Evolutionary conservation across 139 green algal species (phyloP).

Genomic region (Coelastrella sp.): DNA sequence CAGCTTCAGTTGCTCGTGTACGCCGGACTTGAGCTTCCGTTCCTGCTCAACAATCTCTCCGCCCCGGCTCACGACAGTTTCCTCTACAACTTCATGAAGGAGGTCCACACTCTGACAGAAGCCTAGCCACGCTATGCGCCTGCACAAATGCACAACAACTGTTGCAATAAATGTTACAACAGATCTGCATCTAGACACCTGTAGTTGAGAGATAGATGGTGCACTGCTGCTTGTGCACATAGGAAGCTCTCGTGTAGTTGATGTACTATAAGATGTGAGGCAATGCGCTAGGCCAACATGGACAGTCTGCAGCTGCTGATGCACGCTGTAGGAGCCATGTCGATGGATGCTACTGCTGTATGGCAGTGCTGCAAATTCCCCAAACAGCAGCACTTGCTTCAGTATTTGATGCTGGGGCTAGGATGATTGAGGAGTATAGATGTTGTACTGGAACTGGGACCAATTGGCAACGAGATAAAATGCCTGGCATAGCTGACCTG

Average conservation of each 20-base stretch:
- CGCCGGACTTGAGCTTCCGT: not conserved
- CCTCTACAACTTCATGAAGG: conserved; percentile 21
- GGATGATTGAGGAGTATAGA: too few relatives aligned
- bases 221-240: not conserved
- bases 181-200: conserved; percentile 15
- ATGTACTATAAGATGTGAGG: not conserved
- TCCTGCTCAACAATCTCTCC: conserved; percentile 38
- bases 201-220: not conserved
- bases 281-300: too few relatives aligned
- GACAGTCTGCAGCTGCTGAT: not conserved
- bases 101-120: conserved; percentile 43
- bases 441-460: too few relatives aligned
- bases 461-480: not conserved
- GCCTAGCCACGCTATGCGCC: conserved; percentile 29
- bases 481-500: not conserved
- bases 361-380: not conserved
- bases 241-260: not conserved
- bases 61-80: conserved; percentile 11
- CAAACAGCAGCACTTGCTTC: too few relatives aligned
- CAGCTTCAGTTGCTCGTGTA: conserved; percentile 22
- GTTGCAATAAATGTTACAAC: not conserved
- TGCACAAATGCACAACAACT: not conserved
- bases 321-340: not conserved
- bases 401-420: too few relatives aligned
- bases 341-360: not conserved